phyloP scores from a whole-genome alignment of 2,329 filamentous ascomycete genomes.

The Xylaria hypoxylon region DNA sequence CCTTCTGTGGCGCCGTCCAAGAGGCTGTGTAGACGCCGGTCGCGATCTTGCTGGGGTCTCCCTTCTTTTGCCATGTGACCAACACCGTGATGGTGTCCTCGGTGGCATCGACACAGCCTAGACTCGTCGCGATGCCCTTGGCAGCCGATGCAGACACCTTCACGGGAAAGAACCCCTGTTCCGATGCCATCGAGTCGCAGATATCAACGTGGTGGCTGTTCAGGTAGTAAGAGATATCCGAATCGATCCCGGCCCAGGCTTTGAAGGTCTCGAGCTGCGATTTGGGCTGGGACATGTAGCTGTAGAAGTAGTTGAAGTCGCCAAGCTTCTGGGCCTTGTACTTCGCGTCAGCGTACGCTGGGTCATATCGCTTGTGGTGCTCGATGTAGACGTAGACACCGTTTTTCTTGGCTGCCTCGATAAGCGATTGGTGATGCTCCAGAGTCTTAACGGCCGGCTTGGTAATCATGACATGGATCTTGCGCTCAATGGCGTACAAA shows the following conservation, averaged over 20 bases:
- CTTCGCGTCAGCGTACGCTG: constrained; percentile 88
- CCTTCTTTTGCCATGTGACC: constrained; percentile 85
- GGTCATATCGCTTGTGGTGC: constrained; percentile 97
- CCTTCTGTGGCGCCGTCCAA: constrained; percentile 93
- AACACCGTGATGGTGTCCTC: constrained; percentile 95
- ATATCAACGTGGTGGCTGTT: constrained; percentile 96
- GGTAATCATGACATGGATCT: constrained; percentile 91
- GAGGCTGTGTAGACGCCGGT: constrained; percentile 93
- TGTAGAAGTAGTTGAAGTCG: constrained; percentile 99
- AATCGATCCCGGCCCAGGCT: constrained; percentile 91
- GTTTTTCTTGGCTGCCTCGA: constrained; percentile 76
- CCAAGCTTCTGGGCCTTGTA: constrained; percentile 81
- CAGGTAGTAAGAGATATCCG: constrained; percentile 95
- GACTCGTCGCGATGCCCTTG: constrained; percentile 79
- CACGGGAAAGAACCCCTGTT: constrained; percentile 77
- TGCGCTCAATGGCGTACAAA: constrained; percentile 87
- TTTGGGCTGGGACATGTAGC: constrained; percentile 95
- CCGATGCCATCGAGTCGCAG: constrained; percentile 88
- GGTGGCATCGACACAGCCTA: constrained; percentile 83
- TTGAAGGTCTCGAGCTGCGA: constrained; percentile 94
- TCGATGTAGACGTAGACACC: constrained; percentile 93
- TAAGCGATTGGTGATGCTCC: constrained; percentile 79
- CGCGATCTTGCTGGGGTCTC: constrained; percentile 75
- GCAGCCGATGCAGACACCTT: constrained; percentile 83
- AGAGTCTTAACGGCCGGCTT: constrained; percentile 93